phyloP scores from a whole-genome alignment of 208 protist species.

The Polymyxa betae region DNA sequence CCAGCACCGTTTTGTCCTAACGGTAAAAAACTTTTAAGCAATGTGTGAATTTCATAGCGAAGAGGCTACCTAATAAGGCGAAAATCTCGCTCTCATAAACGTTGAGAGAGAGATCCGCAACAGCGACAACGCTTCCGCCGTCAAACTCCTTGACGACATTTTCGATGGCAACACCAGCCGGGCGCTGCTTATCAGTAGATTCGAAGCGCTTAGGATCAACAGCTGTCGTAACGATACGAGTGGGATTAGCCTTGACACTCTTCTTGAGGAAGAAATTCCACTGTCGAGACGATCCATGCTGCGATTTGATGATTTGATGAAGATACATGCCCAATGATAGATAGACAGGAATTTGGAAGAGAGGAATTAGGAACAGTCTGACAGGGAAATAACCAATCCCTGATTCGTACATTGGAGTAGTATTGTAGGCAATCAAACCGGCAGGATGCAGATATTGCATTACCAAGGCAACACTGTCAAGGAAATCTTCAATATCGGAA shows the following conservation, averaged over 20 bases:
- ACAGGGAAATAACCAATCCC: not conserved
- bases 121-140: not conserved
- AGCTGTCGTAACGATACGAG: not conserved
- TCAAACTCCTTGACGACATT: not conserved
- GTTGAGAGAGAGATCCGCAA: not conserved
- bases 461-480: too few relatives aligned
- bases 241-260: not conserved
- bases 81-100: slow-evolving; percentile 6
- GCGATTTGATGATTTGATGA: not conserved
- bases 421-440: not conserved
- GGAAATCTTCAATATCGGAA: not conserved
- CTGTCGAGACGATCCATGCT: not conserved
- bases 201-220: slow-evolving; percentile 14
- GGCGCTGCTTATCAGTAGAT: not conserved
- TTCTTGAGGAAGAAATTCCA: not conserved
- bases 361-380: not conserved
- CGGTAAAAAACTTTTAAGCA: not conserved
- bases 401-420: not conserved
- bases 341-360: not conserved
- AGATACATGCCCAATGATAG: not conserved
- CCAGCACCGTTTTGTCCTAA: slow-evolving; percentile 21
- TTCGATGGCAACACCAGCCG: not conserved
- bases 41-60: not conserved
- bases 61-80: not conserved
- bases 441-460: not conserved